Evolutionary conservation across 257 asterid species (phyloP), one percentile per base, ranked within the genome.

Genomic region (Voacanga thouarsii): DNA sequence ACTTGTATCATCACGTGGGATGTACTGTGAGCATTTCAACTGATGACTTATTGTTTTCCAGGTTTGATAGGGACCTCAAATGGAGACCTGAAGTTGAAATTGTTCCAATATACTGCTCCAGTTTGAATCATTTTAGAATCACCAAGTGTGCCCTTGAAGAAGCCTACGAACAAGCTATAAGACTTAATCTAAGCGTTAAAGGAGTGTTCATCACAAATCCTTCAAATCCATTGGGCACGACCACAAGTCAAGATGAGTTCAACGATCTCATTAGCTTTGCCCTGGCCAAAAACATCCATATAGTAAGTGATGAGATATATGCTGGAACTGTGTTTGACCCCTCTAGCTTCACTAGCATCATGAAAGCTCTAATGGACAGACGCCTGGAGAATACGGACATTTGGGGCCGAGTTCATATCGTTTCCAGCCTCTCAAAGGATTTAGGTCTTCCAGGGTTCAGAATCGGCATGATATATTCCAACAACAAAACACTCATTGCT

Each of bases 11-110:
- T 56, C 28, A 23, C 1, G 28, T 56, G 63, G 63, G 24, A 56
- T 23, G 63, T n/a, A n/a, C n/a, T n/a, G n/a, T n/a, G n/a, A n/a
- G n/a, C 37, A 33, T 33, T 33, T 33, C 37, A 33, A 33, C 37
- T 33, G 37, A 33, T 33, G 37, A 41, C 11, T 26, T 1, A 16
- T 15, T 45, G 23, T 19, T 4, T 28, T 37, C 39, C 80, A 83
- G 87, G 83, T 85, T 85, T 81, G 89, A 85, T 77, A 83, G 89
- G 66, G 89, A 85, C 73, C 85, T 85, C 0, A 83, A 83, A 78
- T 85, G 89, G 89, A 70, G 89, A 75, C 78, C 87, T 0, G 79
- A 82, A 73, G 86, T 84, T 66, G 87, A 85, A 83, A 75, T 85
- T 66, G 85, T 85, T 64, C 87, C 87, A 0, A 81, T 85, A 75